Evolutionary conservation across 352 stramenopile genomes (phyloP).

Genomic region (Phytophthora sp.): DNA sequence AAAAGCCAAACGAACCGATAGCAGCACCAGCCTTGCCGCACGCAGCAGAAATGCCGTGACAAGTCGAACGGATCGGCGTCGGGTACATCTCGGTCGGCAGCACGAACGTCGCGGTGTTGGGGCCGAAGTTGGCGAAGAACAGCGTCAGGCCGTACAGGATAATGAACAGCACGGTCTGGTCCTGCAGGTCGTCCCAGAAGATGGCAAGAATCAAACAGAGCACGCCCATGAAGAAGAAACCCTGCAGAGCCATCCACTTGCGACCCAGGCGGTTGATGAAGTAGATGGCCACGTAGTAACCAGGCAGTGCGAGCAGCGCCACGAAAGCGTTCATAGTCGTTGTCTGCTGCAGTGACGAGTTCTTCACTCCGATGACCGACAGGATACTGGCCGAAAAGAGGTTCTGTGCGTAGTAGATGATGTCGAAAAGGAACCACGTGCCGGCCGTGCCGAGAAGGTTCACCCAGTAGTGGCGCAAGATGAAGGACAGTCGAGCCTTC

Average conservation of each 20-base stretch:
- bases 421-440: conserved; percentile 86
- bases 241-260: conserved; percentile 72
- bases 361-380: conserved; percentile 49
- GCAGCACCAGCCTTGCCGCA: conserved; percentile 18
- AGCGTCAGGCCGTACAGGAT: conserved; percentile 74
- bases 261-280: conserved; percentile 73
- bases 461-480: conserved; percentile 50
- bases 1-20: conserved; percentile 30
- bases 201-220: conserved; percentile 59
- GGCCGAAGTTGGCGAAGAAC: conserved; percentile 87
- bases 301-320: conserved; percentile 67
- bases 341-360: conserved; percentile 48
- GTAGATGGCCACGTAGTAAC: conserved; percentile 78
- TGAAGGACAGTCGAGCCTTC: conserved; percentile 37
- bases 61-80: conserved; percentile 83
- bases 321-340: conserved; percentile 64
- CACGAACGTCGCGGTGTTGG: conserved; percentile 87
- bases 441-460: conserved; percentile 64
- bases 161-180: conserved; percentile 61
- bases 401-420: conserved; percentile 80
- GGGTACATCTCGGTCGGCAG: conserved; percentile 85
- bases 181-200: conserved; percentile 62
- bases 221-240: conserved; percentile 68
- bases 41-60: conserved; percentile 71
- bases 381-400: conserved; percentile 74